Evolutionary conservation across 768 basidiomycete species (phyloP).

Genomic region (Agrocybe praecox): DNA sequence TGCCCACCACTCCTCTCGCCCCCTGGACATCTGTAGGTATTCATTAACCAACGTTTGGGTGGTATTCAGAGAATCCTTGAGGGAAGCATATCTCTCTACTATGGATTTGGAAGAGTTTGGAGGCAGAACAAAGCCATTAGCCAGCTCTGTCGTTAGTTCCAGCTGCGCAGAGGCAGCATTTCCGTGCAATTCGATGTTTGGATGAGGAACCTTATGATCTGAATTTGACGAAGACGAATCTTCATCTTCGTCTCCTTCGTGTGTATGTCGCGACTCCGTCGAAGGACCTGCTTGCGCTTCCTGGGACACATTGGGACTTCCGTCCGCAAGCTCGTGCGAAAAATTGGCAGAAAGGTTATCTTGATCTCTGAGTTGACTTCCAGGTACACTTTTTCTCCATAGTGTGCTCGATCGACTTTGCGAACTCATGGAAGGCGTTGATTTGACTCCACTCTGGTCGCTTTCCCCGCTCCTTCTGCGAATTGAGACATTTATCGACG

Average conservation of each 20-base stretch:
- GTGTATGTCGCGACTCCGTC: background rate
- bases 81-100: slow-evolving; percentile 44
- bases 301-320: slow-evolving; percentile 14
- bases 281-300: slow-evolving; percentile 11
- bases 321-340: slow-evolving; percentile 20
- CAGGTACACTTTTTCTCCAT: slow-evolving; percentile 14
- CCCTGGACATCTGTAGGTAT: slow-evolving; percentile 50
- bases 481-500: slow-evolving; percentile 14
- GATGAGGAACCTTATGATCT: slow-evolving; percentile 44
- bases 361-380: slow-evolving; percentile 5
- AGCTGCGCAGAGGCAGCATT: slow-evolving; percentile 76
- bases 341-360: slow-evolving; percentile 12
- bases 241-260: slow-evolving; percentile 11
- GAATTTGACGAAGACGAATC: slow-evolving; percentile 46
- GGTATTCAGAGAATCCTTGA: slow-evolving; percentile 60
- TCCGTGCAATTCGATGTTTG: slow-evolving; percentile 64
- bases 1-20: slow-evolving; percentile 84
- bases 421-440: slow-evolving; percentile 23
- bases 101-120: slow-evolving; percentile 26
- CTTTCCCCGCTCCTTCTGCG: slow-evolving; percentile 30
- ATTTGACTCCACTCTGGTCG: slow-evolving; percentile 40
- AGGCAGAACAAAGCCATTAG: slow-evolving; percentile 48
- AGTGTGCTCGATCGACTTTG: slow-evolving; percentile 20
- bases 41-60: slow-evolving; percentile 39
- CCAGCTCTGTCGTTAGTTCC: slow-evolving; percentile 71